These are phyloP conservation scores for Aurantiochytrium sp. DNA, from an alignment of 108 stramenopile genomes.

Conservation along the genomic window DNA sequence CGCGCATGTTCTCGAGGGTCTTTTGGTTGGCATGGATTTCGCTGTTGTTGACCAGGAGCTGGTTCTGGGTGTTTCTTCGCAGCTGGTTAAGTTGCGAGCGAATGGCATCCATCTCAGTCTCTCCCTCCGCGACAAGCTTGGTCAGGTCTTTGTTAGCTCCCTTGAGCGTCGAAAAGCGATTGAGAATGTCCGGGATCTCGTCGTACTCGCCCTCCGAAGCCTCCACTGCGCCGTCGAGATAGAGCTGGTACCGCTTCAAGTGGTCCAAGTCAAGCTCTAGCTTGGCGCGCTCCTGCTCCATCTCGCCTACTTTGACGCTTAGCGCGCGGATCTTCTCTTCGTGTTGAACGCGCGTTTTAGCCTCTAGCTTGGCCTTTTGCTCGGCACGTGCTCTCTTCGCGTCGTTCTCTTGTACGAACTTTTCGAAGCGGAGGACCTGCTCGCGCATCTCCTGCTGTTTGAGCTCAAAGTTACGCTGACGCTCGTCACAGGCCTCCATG, in stretches of 20 bases:
- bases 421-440: conserved; percentile 59
- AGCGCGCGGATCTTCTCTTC: conserved; percentile 24
- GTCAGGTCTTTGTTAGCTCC: conserved; percentile 53
- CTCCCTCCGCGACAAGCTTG: conserved; percentile 41
- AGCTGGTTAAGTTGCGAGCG: conserved; percentile 46
- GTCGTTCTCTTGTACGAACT: conserved; percentile 66
- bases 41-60: conserved; percentile 46
- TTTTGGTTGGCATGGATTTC: conserved; percentile 46
- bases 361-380: conserved; percentile 55
- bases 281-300: conserved; percentile 38
- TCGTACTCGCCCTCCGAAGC: conserved; percentile 46
- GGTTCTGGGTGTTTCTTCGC: conserved; percentile 44
- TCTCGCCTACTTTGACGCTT: neutral
- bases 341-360: conserved; percentile 44
- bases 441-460: conserved; percentile 60
- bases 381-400: conserved; percentile 58
- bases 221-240: conserved; percentile 50
- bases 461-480: conserved; percentile 47
- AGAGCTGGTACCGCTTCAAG: conserved; percentile 47
- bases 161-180: conserved; percentile 45
- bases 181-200: conserved; percentile 50
- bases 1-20: conserved; percentile 47
- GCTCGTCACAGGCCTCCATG: conserved; percentile 47
- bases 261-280: conserved; percentile 38
- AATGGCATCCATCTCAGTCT: conserved; percentile 42